Base-by-base conservation (phyloP, 352 stramenopile species). In the Globisporangium spiculum region DNA sequence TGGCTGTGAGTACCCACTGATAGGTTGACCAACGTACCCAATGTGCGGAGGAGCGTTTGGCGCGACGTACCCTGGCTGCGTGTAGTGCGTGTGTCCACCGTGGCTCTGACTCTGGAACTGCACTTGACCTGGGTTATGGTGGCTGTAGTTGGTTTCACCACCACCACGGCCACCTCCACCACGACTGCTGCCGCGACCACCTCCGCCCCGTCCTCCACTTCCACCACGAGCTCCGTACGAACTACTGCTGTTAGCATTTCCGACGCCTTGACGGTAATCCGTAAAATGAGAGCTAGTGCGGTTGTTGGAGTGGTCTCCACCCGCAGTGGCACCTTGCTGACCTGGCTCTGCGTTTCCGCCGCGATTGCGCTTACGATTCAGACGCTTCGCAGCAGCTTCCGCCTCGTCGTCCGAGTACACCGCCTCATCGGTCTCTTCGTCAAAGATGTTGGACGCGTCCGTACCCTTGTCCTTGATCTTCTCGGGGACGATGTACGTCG, bases 371-470 rank as follows among this genome's bases (percentile, higher is more conserved):
- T 94, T 96, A 4, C 83, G 74, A 57, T 90, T 88, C 41, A 78
- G 66, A 27, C 81, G 76, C 73, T 94, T 96, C 5, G 85, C 80
- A 0, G 75, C 81, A 0, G 86, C 83, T 59, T 96, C 88, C 0
- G 83, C 81, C 70, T 96, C 88, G 65, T 96, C 88, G 69, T 96
- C 88, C 24, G 88, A 96, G 69, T 88, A 96, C 10, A 89, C 75
- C 0, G 72, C 63, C 41, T 96, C 86, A 34, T 94, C 86, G 2
- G 76, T 79, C 58, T 96, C 88, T 82, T 96, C 88, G 36, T 96
- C 88, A 65, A 89, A 96, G 64, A 94, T 75, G 62, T 96, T 94
- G 54, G 88, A 96, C 10, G 88, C 88, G 61, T 96, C 88, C 14
- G 88, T 91, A 30, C 88, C 88, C 60, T 94, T 96, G 70, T 91